Conservation (phyloP, 1,139 yeast species). For the Magnusiomyces ingens region DNA sequence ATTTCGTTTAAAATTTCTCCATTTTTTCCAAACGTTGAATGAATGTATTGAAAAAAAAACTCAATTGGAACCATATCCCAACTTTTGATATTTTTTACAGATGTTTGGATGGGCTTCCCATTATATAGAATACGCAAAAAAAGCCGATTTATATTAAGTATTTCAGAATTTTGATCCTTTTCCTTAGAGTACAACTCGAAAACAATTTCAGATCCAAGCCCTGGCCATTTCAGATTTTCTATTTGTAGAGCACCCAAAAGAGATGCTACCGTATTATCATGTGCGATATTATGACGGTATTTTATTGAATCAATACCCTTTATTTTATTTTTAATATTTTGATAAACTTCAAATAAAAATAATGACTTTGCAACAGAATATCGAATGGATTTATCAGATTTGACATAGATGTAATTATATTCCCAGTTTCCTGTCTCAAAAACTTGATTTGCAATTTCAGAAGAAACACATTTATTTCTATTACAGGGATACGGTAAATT, state of each 20-base stretch:
- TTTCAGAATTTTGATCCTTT: conserved; percentile 21
- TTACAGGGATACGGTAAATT: conserved; percentile 31
- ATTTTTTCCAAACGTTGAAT: not conserved
- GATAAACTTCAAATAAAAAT: conserved; percentile 33
- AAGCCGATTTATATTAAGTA: conserved; percentile 8
- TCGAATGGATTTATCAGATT: conserved; percentile 30
- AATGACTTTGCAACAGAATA: conserved; percentile 31
- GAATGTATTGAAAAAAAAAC: conserved; percentile 1
- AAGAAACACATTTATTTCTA: conserved; percentile 23
- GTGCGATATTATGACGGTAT: conserved; percentile 38
- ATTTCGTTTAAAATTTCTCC: conserved; percentile 2
- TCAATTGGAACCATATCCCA: conserved; percentile 6
- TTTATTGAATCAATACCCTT: conserved; percentile 25
- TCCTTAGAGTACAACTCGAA: conserved; percentile 31
- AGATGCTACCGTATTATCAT: conserved; percentile 38
- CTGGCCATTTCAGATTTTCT: conserved; percentile 38
- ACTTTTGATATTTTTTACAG: not conserved
- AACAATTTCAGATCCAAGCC: conserved; percentile 39
- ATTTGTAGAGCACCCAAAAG: conserved; percentile 34
- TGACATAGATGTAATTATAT: conserved; percentile 34
- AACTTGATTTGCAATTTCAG: conserved; percentile 32
- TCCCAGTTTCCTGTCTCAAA: conserved; percentile 39
- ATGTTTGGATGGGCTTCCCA: conserved; percentile 25
- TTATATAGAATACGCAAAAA: conserved; percentile 33
- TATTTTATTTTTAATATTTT: conserved; percentile 25